A percentile compares a stretch with the other conserved stretches of the same genome.
These are phyloP conservation scores for Metarhizium robertsii DNA, from an alignment of 2,329 filamentous ascomycete genomes.

Conservation along the genomic window DNA sequence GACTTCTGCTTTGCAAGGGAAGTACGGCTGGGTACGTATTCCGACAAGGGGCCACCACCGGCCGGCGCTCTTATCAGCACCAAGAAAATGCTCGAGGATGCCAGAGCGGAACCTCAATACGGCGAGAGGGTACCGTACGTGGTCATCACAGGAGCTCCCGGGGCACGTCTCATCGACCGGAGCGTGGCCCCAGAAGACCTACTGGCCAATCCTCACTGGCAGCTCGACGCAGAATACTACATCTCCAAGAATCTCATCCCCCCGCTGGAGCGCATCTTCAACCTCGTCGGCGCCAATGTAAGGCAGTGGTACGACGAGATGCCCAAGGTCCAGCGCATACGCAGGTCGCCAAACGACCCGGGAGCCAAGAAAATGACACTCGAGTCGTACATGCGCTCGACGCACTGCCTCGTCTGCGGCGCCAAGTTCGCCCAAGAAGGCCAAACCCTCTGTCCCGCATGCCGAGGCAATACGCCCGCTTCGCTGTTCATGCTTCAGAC, in stretches of 20 bases:
- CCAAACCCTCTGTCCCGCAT: slow-evolving; percentile 46
- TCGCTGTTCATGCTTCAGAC: slow-evolving; percentile 57
- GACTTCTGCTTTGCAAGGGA: slow-evolving; percentile 95
- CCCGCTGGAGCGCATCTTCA: slow-evolving; percentile 92
- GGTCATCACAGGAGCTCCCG: slow-evolving; percentile 79
- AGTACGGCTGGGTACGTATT: slow-evolving; percentile 81
- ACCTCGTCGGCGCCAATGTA: slow-evolving; percentile 87
- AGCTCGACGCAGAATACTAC: slow-evolving; percentile 92
- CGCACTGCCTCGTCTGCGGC: slow-evolving; percentile 67
- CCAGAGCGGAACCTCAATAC: slow-evolving; percentile 82
- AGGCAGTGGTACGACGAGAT: slow-evolving; percentile 91
- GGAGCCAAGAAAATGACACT: slow-evolving; percentile 57
- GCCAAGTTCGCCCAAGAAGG: slow-evolving; percentile 18
- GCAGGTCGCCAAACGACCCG: slow-evolving; percentile 18
- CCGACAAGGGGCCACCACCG: slow-evolving; percentile 65
- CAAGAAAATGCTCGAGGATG: slow-evolving; percentile 76
- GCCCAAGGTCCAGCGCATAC: slow-evolving; percentile 77
- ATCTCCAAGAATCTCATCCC: slow-evolving; percentile 94
- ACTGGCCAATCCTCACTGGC: slow-evolving; percentile 63
- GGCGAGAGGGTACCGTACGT: slow-evolving; percentile 94
- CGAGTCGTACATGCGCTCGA: slow-evolving; percentile 86
- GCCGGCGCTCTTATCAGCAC: slow-evolving; percentile 85
- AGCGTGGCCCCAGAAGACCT: slow-evolving; percentile 83
- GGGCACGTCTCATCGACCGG: slow-evolving; percentile 76
- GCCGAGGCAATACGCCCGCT: slow-evolving; percentile 41